Conservation (phyloP, 495 filamentous ascomycete species). For the Talaromyces wortmannii region DNA sequence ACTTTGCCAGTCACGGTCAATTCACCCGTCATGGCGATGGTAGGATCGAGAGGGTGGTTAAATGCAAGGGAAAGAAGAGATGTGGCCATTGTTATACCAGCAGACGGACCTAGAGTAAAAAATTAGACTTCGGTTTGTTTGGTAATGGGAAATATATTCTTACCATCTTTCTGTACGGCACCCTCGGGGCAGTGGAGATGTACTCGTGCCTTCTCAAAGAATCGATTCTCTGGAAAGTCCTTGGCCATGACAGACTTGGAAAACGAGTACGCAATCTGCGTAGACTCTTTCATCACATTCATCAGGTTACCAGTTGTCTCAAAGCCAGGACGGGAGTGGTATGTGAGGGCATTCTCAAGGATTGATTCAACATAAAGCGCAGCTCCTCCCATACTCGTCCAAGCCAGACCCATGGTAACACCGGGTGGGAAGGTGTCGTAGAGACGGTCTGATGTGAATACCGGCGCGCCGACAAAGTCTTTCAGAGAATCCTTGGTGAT, state of each 20-base stretch:
- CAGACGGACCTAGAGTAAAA: slow-evolving; percentile 57
- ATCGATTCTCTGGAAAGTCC: slow-evolving; percentile 80
- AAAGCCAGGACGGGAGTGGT: slow-evolving; percentile 66
- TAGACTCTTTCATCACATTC: slow-evolving; percentile 97
- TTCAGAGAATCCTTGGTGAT: slow-evolving; percentile 89
- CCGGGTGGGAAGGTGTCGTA: slow-evolving; percentile 95
- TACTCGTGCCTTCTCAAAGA: slow-evolving; percentile 93
- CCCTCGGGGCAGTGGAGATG: slow-evolving; percentile 98
- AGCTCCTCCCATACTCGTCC: slow-evolving; percentile 96
- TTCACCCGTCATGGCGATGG: slow-evolving; percentile 97
- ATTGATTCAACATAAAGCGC: slow-evolving; percentile 98
- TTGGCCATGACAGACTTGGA: slow-evolving; percentile 82
- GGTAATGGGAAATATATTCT: slow-evolving; percentile 12
- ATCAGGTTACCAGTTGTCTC: slow-evolving; percentile 93
- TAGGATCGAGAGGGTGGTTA: slow-evolving; percentile 69
- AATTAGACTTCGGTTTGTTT: slow-evolving; percentile 8
- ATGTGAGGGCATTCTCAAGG: slow-evolving; percentile 69
- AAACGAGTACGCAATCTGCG: slow-evolving; percentile 90
- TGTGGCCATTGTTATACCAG: slow-evolving; percentile 96
- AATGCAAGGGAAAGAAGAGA: slow-evolving; percentile 79
- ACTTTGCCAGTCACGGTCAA: slow-evolving; percentile 97
- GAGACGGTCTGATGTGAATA: slow-evolving; percentile 92
- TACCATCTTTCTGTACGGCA: slow-evolving; percentile 89
- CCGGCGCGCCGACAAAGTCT: slow-evolving; percentile 93
- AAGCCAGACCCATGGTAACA: slow-evolving; percentile 97